Evolutionary conservation across 1,139 yeast genomes (phyloP), one percentile per base, ranked within the genome.

Genomic region (Candida mesenterica): DNA sequence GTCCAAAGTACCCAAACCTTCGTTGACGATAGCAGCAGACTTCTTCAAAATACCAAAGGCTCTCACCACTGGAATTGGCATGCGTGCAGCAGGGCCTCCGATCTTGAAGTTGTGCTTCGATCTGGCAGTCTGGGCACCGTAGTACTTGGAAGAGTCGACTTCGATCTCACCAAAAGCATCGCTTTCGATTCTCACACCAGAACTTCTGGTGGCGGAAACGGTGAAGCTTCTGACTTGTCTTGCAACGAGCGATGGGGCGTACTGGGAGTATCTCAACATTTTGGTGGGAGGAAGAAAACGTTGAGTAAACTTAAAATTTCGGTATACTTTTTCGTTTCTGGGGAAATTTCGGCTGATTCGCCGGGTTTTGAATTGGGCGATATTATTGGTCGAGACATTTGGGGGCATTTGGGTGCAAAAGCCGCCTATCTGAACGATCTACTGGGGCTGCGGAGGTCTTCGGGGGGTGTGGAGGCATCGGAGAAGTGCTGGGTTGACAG

Each of bases 111-210:
- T 92, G 66, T 82, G 85, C 53, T 81, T 75, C 10, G 97, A 83
- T 65, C 95, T 79, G 62, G 94, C 97, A 42, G 98, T 92, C 69
- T 92, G 98, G 29, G 98, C 97, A 43, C 98, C 97, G 87, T 96
- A 90, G 72, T 90, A 90, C 59, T 79, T 82, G 56, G 84, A 75
- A 42, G 77, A 68, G 40, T 89, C 95, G 35, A 90, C 97, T 57
- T 86, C 86, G 54, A 92, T 84, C 57, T 87, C 96, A 50, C 98
- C 98, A 57, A 92, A 92, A 35, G 97, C 97, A 65, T 92, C 98
- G 40, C 89, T 77, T 64, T 92, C 98, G 41, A 77, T 77, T 71
- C 97, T 82, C 41, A 69, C 61, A 41, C 56, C 50, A 5, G 32
- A 27, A 20, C 27, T 26, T 35, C 54, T 48, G n/a, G 64, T 45